Base-by-base conservation (phyloP, 2,329 filamentous ascomycete species). In the Ilyonectria sp. region DNA sequence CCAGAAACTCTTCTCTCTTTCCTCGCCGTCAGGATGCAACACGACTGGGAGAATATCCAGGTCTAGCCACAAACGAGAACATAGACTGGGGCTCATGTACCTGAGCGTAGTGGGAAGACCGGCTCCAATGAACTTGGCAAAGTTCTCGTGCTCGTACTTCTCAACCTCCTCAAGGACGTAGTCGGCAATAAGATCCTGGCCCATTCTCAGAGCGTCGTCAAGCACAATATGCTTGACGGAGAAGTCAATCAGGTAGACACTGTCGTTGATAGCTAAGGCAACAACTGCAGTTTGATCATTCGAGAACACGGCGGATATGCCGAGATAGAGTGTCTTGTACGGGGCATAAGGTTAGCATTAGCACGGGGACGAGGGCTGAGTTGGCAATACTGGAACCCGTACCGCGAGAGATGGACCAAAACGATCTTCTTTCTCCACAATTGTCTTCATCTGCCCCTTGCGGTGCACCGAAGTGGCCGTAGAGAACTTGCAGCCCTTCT, bases 41-140 rank as follows among this genome's bases (percentile, higher is more conserved):
- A 92, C 87, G 44, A 95, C 84, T 1, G 92, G 91, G 3, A 95
- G 87, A 64, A 95, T 89, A 76, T 96, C 93, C 40, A 95, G 82
- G 68, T 94, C 91, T 2, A 89, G 81, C 93, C 93, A 96, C 4
- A 96, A 84, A 37, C 89, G 89, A 0, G 92, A 90, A 71, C 91
- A 92, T 1, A 95, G 84, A 6, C 81, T 82, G 1, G 92, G 92
- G 74, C 89, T 91, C 74, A 89, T 83, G 9, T 87, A 81, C 50
- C 87, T 84, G 60, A 93, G 80, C 5, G 86, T 84, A 11, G 83
- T 81, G 1, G 92, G 90, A 60, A 95, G 82, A 17, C 92, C 92
- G 19, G 89, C 88, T 8, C 93, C 93, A 19, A 94, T 85, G 71
- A 94, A 92, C 79, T 95, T 96, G 82, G 89, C 89, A 63, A 90